Evolutionary conservation across 345 rosid species (phyloP).

Genomic region (Lepidium aucheri): DNA sequence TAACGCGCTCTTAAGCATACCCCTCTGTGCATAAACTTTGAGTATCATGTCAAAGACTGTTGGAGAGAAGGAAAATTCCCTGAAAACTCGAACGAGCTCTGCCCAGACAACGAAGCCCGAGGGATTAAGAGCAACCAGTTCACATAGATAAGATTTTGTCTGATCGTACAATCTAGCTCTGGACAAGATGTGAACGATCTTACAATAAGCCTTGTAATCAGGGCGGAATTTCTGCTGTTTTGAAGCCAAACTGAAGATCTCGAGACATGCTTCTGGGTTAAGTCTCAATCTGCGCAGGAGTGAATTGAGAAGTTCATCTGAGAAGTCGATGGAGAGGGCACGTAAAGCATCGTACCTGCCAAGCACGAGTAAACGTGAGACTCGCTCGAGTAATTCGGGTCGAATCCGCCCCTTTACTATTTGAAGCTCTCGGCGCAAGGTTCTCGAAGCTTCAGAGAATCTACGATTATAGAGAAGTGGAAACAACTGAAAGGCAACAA

Average conservation of each 20-base stretch:
- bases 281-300: conserved; percentile 47
- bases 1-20: conserved; percentile 57
- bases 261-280: conserved; percentile 55
- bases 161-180: conserved; percentile 66
- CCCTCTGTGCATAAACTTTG: conserved; percentile 56
- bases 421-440: conserved; percentile 45
- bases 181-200: conserved; percentile 64
- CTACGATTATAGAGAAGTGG: conserved; percentile 16
- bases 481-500: conserved; percentile 22
- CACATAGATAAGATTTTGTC: conserved; percentile 41
- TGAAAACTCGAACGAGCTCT: conserved; percentile 47
- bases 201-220: conserved; percentile 50
- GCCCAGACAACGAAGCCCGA: conserved; percentile 42
- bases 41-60: conserved; percentile 75
- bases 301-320: conserved; percentile 62
- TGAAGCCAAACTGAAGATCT: conserved; percentile 55
- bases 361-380: conserved; percentile 60
- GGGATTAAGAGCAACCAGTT: conserved; percentile 40
- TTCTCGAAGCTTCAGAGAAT: conserved; percentile 32
- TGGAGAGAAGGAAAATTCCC: conserved; percentile 53
- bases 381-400: conserved; percentile 55
- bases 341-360: conserved; percentile 55
- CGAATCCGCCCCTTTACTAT: conserved; percentile 46
- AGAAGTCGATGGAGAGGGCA: conserved; percentile 46
- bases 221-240: conserved; percentile 59